Conservation (phyloP, 2,329 filamentous ascomycete species). For the Cladorrhinum sp. region DNA sequence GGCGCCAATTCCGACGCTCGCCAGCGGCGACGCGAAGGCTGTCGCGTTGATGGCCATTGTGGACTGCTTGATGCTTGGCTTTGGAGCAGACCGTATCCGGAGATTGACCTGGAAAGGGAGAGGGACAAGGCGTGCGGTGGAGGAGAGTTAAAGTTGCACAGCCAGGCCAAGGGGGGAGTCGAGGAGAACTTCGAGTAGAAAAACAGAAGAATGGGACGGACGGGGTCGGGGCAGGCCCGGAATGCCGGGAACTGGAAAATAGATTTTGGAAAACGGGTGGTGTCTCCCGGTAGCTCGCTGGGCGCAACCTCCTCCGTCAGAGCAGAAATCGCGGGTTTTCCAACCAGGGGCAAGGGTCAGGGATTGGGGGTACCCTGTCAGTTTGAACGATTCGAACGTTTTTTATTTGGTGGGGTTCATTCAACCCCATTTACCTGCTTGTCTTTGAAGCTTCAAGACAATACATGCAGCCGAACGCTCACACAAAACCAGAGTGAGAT, state of each 20-base stretch:
- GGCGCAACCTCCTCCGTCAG: background rate
- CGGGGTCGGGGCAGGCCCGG: conserved; percentile 2
- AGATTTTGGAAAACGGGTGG: conserved; percentile 5
- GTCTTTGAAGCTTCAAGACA: background rate
- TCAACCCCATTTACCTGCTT: background rate
- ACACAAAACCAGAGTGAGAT: background rate
- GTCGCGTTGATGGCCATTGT: conserved; percentile 60
- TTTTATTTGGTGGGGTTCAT: background rate
- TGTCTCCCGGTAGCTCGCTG: background rate
- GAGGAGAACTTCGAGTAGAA: background rate
- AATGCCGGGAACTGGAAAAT: conserved; percentile 5
- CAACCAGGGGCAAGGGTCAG: background rate
- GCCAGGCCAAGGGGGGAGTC: background rate
- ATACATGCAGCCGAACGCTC: background rate
- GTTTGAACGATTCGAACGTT: background rate
- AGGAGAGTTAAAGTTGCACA: background rate
- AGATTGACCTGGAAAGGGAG: background rate
- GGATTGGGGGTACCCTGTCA: background rate
- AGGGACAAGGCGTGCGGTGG: conserved; percentile 4
- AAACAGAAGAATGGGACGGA: background rate
- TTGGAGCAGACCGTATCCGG: background rate
- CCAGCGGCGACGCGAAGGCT: conserved; percentile 64
- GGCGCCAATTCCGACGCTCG: conserved; percentile 53
- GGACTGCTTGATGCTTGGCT: conserved; percentile 1
- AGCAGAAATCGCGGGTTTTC: background rate